Evolutionary conservation across 140 eudicot species (phyloP), one percentile per base, ranked within the genome.

Genomic region (Bidens hawaiensis): DNA sequence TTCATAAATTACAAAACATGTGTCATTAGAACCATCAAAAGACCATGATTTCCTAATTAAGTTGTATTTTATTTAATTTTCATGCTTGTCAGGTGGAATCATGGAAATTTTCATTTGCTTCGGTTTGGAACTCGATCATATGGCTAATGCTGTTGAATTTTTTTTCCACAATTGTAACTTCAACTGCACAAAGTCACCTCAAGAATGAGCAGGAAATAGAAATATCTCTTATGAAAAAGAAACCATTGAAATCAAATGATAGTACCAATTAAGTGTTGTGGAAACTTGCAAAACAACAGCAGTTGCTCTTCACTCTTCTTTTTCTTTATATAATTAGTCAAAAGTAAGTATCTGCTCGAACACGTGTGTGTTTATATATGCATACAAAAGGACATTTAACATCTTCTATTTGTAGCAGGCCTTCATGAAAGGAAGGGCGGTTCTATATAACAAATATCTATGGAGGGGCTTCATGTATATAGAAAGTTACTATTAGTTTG

Each of bases 141-240:
- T 81, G 83, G 95, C 53, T 89, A 60, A 81, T 89, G 87, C 67
- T 89, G 42, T 24, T 89, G 68, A 71, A 79, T 50, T 89, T 89
- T 40, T 83, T 82, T 27, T 62, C 80, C 17, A 69, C 83, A 56
- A 86, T 89, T 27, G 81, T 89, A 65, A 81, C 79, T 16, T 31
- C 85, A 34, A 89, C 97, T 1, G 94, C 94, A 7, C 97, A 81
- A 51, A 69, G 81, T 50, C 75, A 70, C 53, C 83, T 85, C 5
- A 85, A 83, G 76, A 67, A 81, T 17, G 82, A 83, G 74, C 93
- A 85, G 8, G 89, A 89, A 27, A 63, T 65, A 38, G 84, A 85
- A 50, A 53, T 85, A 12, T 76, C 74, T 43, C 34, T 66, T 2
- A 11, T 81, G 72, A 73, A 65, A 31, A 72, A 72, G 69, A 75